Percentiles rank a stretch among this genome's conserved stretches.
phyloP scores from a whole-genome alignment of 1,139 yeast species.

The Diutina neorugosa region DNA sequence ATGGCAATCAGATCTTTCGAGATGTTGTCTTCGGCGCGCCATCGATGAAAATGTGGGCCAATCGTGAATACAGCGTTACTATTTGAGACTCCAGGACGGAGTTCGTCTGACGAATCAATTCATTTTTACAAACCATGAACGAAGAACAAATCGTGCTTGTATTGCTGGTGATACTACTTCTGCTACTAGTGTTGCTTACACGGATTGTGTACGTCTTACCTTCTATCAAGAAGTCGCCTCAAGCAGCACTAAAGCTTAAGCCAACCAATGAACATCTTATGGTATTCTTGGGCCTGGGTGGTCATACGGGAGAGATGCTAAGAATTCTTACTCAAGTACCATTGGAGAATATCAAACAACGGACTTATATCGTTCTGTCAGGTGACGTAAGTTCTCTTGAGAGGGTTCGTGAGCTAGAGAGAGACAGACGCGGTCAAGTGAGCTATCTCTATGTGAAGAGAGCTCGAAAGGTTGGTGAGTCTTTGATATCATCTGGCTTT shows the following conservation, averaged over 20 bases:
- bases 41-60: background rate
- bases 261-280: slow-evolving; percentile 18
- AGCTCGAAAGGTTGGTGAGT: slow-evolving; percentile 72
- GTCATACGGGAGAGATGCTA: slow-evolving; percentile 94
- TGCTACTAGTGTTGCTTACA: background rate
- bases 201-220: background rate
- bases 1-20: background rate
- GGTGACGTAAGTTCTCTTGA: slow-evolving; percentile 49
- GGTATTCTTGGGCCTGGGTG: slow-evolving; percentile 70
- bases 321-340: slow-evolving; percentile 37
- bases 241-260: background rate
- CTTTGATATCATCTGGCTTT: slow-evolving; percentile 35
- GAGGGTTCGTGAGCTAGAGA: slow-evolving; percentile 31
- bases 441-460: slow-evolving; percentile 35
- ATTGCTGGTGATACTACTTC: background rate
- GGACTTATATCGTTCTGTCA: slow-evolving; percentile 38
- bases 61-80: no score
- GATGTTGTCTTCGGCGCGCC: background rate
- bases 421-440: slow-evolving; percentile 9
- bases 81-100: no score
- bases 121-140: background rate
- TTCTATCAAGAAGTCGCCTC: background rate
- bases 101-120: no score
- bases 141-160: background rate
- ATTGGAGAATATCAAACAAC: slow-evolving; percentile 12